Evolutionary conservation across 768 basidiomycete species (phyloP).

Genomic region (Chalciporus piperatus): DNA sequence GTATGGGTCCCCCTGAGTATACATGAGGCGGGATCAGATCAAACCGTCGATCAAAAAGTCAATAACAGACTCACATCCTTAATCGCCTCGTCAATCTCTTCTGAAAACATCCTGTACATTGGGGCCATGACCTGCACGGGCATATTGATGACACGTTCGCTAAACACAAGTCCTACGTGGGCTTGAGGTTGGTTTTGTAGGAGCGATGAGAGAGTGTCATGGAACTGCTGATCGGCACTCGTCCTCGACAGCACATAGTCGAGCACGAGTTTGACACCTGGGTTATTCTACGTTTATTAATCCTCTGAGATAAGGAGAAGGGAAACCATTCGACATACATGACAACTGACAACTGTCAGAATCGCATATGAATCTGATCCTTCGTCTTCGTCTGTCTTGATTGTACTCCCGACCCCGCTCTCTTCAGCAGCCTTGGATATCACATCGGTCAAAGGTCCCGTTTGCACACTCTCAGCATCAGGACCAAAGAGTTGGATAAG

Average conservation of each 20-base stretch:
- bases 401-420: constrained; percentile 77
- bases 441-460: constrained; percentile 76
- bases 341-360: constrained; percentile 79
- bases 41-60: neutral
- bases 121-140: constrained; percentile 90
- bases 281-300: constrained; percentile 51
- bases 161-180: constrained; percentile 81
- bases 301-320: neutral
- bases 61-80: constrained; percentile 50
- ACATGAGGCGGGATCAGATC: constrained; percentile 13
- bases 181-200: constrained; percentile 25
- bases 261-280: constrained; percentile 65
- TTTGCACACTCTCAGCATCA: constrained; percentile 70
- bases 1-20: constrained; percentile 56
- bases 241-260: constrained; percentile 69
- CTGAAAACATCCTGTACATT: constrained; percentile 84
- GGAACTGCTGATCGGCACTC: constrained; percentile 45
- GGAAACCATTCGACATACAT: constrained; percentile 37
- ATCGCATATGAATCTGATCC: constrained; percentile 78
- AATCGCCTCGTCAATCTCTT: constrained; percentile 76
- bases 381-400: constrained; percentile 72
- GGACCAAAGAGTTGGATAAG: constrained; percentile 63
- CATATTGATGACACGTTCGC: constrained; percentile 92
- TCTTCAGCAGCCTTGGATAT: constrained; percentile 72
- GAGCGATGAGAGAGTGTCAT: constrained; percentile 50